Evolutionary conservation across 768 basidiomycete species (phyloP).

Genomic region (Tremella mesenterica): DNA sequence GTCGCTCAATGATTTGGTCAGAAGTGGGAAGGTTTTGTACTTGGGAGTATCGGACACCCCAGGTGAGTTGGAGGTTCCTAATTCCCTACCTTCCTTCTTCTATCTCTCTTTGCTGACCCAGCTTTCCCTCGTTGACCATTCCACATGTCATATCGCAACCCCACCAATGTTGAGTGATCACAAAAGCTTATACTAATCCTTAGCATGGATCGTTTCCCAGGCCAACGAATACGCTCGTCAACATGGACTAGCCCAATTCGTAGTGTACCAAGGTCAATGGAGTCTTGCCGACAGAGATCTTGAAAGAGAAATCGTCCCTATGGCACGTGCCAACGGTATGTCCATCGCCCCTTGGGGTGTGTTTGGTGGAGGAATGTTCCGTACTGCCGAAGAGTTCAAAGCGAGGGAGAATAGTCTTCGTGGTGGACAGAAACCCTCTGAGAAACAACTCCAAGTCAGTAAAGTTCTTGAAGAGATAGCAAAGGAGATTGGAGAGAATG

Average conservation of each 20-base stretch:
- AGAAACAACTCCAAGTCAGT: constrained; percentile 12
- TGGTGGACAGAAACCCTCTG: constrained; percentile 9
- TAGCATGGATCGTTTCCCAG: constrained; percentile 26
- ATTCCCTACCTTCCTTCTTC: too few species aligned
- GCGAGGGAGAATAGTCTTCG: constrained; percentile 13
- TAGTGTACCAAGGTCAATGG: constrained; percentile 47
- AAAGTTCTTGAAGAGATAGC: constrained; percentile 31
- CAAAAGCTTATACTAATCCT: neutral
- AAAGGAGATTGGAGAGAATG: constrained; percentile 26
- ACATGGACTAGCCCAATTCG: constrained; percentile 52
- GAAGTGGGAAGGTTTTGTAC: constrained; percentile 47
- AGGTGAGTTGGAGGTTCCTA: too few species aligned
- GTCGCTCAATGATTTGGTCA: constrained; percentile 51
- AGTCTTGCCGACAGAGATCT: constrained; percentile 45
- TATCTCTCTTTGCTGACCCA: neutral
- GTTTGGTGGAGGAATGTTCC: constrained; percentile 46
- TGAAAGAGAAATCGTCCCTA: constrained; percentile 53
- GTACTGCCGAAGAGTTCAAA: constrained; percentile 24
- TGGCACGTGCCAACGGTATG: constrained; percentile 31
- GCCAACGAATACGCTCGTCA: constrained; percentile 51
- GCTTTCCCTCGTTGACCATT: neutral
- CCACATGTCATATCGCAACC: too few species aligned
- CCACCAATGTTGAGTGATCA: too few species aligned
- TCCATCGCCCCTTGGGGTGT: constrained; percentile 33
- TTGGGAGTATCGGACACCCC: constrained; percentile 39